Evolutionary conservation across 345 rosid species (phyloP).

Genomic region (Firmiana major): DNA sequence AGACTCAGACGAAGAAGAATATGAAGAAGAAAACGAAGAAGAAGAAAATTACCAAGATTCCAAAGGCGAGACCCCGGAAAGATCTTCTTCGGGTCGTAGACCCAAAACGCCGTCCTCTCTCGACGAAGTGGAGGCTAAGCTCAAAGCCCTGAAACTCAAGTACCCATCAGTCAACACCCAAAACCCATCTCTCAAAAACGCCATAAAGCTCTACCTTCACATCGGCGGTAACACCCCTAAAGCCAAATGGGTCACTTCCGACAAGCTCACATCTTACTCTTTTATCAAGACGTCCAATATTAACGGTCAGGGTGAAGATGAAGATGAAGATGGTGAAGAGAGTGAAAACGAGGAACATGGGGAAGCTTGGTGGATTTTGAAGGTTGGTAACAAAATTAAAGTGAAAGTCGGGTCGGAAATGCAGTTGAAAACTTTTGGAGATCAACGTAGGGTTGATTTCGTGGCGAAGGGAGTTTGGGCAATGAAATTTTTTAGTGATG

Average conservation of each 20-base stretch:
- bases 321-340: constrained; percentile 40
- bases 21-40: constrained; percentile 32
- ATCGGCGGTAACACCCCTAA: constrained; percentile 72
- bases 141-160: constrained; percentile 56
- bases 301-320: constrained; percentile 24
- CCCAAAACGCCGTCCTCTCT: constrained; percentile 52
- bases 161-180: constrained; percentile 39
- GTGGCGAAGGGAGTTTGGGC: constrained; percentile 93
- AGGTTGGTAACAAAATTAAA: constrained; percentile 53
- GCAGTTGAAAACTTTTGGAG: constrained; percentile 71
- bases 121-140: constrained; percentile 64
- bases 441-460: constrained; percentile 89
- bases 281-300: constrained; percentile 47
- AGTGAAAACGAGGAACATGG: constrained; percentile 36
- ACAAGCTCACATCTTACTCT: constrained; percentile 51
- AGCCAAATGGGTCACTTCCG: constrained; percentile 76
- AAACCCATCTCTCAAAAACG: constrained; percentile 35
- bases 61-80: constrained; percentile 42
- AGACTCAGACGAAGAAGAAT: constrained; percentile 55
- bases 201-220: constrained; percentile 61
- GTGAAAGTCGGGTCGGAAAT: constrained; percentile 53
- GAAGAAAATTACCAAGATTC: constrained; percentile 52
- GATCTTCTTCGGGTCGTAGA: constrained; percentile 34
- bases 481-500: constrained; percentile 58
- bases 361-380: constrained; percentile 58